These are phyloP conservation scores for Salix arbutifolia DNA, from an alignment of 345 rosid genomes.

Conservation along the genomic window DNA sequence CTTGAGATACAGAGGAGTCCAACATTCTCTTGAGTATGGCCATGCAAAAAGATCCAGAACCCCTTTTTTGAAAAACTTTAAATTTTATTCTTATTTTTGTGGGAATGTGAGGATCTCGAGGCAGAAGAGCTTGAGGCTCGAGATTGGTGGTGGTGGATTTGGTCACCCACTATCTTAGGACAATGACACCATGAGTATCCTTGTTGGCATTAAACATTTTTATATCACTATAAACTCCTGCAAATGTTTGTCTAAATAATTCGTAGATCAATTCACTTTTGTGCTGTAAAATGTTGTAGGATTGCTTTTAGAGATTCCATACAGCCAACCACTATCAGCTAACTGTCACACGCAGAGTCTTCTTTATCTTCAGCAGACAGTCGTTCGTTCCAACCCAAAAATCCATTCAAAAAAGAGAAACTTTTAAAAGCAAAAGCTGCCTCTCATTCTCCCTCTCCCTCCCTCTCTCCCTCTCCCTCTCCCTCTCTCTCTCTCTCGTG, in stretches of 20 bases:
- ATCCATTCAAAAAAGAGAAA: conserved; percentile 19
- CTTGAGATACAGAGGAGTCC: conserved; percentile 32
- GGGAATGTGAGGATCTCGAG: conserved; percentile 55
- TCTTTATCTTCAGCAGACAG: conserved; percentile 16
- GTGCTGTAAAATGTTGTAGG: conserved; percentile 25
- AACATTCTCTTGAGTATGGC: conserved; percentile 39
- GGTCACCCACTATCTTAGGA: conserved; percentile 29
- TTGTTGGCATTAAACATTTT: neutral
- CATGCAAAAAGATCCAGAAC: conserved; percentile 34
- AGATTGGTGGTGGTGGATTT: conserved; percentile 35
- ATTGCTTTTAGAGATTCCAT: conserved; percentile 30
- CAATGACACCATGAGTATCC: conserved; percentile 9
- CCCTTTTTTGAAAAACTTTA: neutral
- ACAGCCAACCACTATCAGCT: conserved; percentile 19
- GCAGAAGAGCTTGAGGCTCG: conserved; percentile 17
- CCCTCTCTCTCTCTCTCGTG: neutral
- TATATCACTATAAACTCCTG: neutral
- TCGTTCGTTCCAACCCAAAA: conserved; percentile 13
- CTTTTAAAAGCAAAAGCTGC: conserved; percentile 45
- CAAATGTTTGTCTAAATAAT: neutral
- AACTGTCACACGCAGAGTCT: conserved; percentile 12
- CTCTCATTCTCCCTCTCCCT: too few species aligned
- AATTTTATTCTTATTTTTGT: neutral
- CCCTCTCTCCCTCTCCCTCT: too few species aligned
- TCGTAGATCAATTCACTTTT: conserved; percentile 8